Evolutionary conservation across 257 asterid genomes (phyloP), one percentile per base, ranked within the genome.

Genomic region (Nemophila menziesii): DNA sequence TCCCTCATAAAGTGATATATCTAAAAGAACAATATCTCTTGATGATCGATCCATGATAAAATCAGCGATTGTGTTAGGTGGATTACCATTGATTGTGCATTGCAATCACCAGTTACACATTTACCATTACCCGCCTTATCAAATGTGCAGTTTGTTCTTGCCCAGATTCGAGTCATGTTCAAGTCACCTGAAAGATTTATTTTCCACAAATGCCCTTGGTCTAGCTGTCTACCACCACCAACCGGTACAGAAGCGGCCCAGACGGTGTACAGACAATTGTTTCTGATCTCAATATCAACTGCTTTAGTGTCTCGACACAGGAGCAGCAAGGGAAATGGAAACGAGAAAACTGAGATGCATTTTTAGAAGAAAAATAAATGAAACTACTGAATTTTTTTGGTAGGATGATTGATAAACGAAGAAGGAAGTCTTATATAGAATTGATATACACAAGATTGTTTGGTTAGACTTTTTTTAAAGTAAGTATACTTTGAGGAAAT

Each of bases 81-180:
- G 86, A 86, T n/a, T n/a, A n/a, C n/a, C n/a, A 49, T 40, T 48
- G 2, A 56, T 14, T 0, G 13, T 13, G 67, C 79, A 57, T 49
- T 43, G 52, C 93, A 78, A 60, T 78, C 86, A 5, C 92, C 83
- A 34, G 92, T 72, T 36, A 49, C 64, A 59, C 92, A 78, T 11
- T 47, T 14, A 44, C 93, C 86, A 4, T 51, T 33, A 13, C 93
- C 92, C n/a, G n/a, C n/a, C n/a, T n/a, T n/a, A n/a, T n/a, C n/a
- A n/a, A n/a, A n/a, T n/a, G n/a, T n/a, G n/a, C 76, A 69, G 0
- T 7, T 12, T 1, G 76, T 69, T 20, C 76, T 53, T 1, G 59
- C 69, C 76, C 76, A 69, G 0, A 69, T 38, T 6, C 76, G 68
- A 2, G 52, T 72, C n/a, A n/a, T n/a, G 16, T 27, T 36, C 0